Base-by-base conservation (phyloP, 2,329 filamentous ascomycete genomes). In the Monosporascus sp. region DNA sequence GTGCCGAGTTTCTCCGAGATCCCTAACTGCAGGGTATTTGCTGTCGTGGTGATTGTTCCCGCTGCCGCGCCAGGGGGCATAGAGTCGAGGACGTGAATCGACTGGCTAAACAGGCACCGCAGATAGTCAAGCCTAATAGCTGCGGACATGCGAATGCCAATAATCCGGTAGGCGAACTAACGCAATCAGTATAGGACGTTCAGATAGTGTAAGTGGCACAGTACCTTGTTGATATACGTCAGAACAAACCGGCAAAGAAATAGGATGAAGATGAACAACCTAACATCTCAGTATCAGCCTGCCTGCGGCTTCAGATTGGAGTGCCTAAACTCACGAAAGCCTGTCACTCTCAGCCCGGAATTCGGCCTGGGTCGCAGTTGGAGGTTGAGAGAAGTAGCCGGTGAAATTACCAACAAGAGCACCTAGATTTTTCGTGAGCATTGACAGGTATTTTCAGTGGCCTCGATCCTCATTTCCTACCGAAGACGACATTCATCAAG, bases 241-340 rank as follows among this genome's bases (percentile, higher is more conserved):
- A 88, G 70, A 18, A 72, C 63, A 58, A 88, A 84, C 47, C 85
- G 82, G 15, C 73, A 86, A 41, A 90, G 68, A 66, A 90, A 91
- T 6, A 91, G 73, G 52, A 83, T 82, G 51, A 90, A 79, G 61
- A 90, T 83, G 67, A 85, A 89, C 0, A 91, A 70, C 1, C 80
- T 83, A 55, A 20, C 51, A 49, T 37, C 11, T 18, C 38, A 22
- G 20, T 41, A 49, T 61, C 39, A 63, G 59, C 54, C 14, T 47
- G 18, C 17, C 46, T 24, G 6, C 27, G 7, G 9, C 31, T 20
- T n/a, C 3, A 25, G 17, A 17, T 1, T 37, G n/a, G 1, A 18
- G 9, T 15, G 14, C 4, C 43, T 41, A 31, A 17, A 61, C 74
- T 61, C 63, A 78, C 67, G 80, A 68, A 54, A 79, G 71, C 47